A percentile compares a stretch with the other conserved stretches of the same genome.
phyloP scores from a whole-genome alignment of 2,329 filamentous ascomycete genomes.

The Penicillium occitanis region DNA sequence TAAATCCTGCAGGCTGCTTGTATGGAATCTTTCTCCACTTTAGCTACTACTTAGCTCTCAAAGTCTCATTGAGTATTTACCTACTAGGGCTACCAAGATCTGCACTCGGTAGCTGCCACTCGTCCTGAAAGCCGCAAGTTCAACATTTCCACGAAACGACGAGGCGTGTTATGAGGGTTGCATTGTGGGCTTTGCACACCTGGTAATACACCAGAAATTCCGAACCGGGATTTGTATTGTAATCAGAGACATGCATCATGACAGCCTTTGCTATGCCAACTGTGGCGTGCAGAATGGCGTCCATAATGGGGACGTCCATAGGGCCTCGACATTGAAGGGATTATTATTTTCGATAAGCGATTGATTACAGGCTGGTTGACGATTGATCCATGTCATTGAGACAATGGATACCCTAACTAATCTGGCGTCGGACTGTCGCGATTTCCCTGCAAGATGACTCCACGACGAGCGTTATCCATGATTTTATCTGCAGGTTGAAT shows the following conservation, averaged over 20 bases:
- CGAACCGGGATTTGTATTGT: neutral
- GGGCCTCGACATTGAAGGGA: neutral
- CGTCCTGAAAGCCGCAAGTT: neutral
- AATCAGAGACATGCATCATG: slow-evolving; percentile 1
- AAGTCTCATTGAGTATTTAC: neutral
- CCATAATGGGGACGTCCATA: neutral
- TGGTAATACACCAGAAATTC: neutral
- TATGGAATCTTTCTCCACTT: neutral
- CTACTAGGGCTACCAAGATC: neutral
- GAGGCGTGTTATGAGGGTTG: neutral
- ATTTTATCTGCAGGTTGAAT: neutral
- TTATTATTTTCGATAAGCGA: neutral
- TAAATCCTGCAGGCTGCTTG: neutral
- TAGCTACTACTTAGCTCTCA: neutral
- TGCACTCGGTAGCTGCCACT: neutral
- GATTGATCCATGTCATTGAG: neutral
- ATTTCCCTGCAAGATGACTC: neutral
- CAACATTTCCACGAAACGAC: neutral
- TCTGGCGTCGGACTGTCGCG: slow-evolving; percentile 2
- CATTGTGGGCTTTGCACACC: neutral
- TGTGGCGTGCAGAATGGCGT: slow-evolving; percentile 11
- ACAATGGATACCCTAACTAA: neutral
- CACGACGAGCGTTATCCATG: neutral
- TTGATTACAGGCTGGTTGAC: neutral
- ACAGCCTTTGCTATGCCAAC: neutral